phyloP scores from a whole-genome alignment of 1,139 yeast species.

The Petasospora rhodanensis region DNA sequence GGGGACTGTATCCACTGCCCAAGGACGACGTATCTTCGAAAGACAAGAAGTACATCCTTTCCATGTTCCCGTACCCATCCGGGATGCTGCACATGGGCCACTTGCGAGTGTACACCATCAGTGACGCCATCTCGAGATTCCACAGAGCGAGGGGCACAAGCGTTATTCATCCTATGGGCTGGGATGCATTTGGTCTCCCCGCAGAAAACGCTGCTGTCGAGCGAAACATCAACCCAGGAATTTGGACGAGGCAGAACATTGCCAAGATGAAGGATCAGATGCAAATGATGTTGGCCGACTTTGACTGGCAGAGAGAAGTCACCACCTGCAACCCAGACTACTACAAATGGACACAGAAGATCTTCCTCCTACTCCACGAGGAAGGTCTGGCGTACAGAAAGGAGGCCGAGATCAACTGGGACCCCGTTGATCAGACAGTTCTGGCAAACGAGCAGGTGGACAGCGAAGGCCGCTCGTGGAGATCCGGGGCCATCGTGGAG shows the following conservation, averaged over 20 bases:
- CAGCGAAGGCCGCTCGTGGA: slow-evolving; percentile 85
- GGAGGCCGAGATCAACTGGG: slow-evolving; percentile 94
- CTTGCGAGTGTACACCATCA: slow-evolving; percentile 83
- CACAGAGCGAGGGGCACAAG: slow-evolving; percentile 69
- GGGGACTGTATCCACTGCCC: slow-evolving; percentile 40
- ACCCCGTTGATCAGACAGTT: slow-evolving; percentile 91
- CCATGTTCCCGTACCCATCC: slow-evolving; percentile 97
- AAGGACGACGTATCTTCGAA: slow-evolving; percentile 23
- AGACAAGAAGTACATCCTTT: slow-evolving; percentile 57
- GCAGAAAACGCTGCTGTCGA: slow-evolving; percentile 98
- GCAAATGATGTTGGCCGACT: slow-evolving; percentile 72
- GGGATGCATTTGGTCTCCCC: slow-evolving; percentile 98
- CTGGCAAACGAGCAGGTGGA: slow-evolving; percentile 97
- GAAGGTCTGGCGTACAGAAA: slow-evolving; percentile 81
- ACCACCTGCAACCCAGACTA: slow-evolving; percentile 87
- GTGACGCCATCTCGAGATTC: slow-evolving; percentile 78
- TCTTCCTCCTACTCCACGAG: slow-evolving; percentile 67
- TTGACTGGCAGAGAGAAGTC: slow-evolving; percentile 91
- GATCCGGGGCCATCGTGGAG: slow-evolving; percentile 94
- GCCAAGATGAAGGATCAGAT: slow-evolving; percentile 80
- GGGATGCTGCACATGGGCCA: slow-evolving; percentile 94
- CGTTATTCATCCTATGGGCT: slow-evolving; percentile 96
- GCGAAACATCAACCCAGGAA: slow-evolving; percentile 68
- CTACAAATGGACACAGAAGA: slow-evolving; percentile 87
- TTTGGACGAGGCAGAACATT: slow-evolving; percentile 80